Conservation (phyloP, 495 filamentous ascomycete genomes). For the Jackrogersella minutella region DNA sequence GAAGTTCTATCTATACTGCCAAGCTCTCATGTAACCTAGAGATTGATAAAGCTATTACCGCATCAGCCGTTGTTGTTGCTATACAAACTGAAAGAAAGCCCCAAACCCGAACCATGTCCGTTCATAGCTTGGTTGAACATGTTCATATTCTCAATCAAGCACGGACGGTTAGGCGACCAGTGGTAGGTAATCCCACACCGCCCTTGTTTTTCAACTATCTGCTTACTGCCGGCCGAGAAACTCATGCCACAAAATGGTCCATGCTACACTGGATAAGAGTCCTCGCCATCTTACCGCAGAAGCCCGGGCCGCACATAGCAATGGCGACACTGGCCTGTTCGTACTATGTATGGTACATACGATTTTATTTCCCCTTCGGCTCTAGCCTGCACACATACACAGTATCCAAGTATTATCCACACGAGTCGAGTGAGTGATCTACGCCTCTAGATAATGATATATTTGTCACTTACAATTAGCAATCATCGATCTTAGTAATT, state of each 20-base stretch:
- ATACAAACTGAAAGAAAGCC: slow-evolving; percentile 6
- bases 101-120: slow-evolving; percentile 20
- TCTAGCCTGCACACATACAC: slow-evolving; percentile 9
- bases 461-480: slow-evolving; percentile 21
- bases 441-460: background rate
- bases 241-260: slow-evolving; percentile 14
- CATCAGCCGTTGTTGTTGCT: slow-evolving; percentile 9
- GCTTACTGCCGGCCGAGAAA: slow-evolving; percentile 23
- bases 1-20: slow-evolving; percentile 25
- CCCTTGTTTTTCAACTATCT: slow-evolving; percentile 16
- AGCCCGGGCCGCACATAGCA: slow-evolving; percentile 10
- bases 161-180: slow-evolving; percentile 10
- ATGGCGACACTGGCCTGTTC: background rate
- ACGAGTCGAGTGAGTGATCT: slow-evolving; percentile 6
- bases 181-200: background rate
- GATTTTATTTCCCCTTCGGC: background rate
- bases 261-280: slow-evolving; percentile 3
- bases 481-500: slow-evolving; percentile 17
- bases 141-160: slow-evolving; percentile 30
- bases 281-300: slow-evolving; percentile 32
- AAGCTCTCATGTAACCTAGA: slow-evolving; percentile 22
- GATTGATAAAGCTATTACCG: slow-evolving; percentile 28
- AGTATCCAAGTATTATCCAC: background rate
- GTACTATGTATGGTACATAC: slow-evolving; percentile 6
- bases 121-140: slow-evolving; percentile 32